These are phyloP conservation scores for Aspergillus diversus DNA, from an alignment of 495 filamentous ascomycete species.

Conservation along the genomic window DNA sequence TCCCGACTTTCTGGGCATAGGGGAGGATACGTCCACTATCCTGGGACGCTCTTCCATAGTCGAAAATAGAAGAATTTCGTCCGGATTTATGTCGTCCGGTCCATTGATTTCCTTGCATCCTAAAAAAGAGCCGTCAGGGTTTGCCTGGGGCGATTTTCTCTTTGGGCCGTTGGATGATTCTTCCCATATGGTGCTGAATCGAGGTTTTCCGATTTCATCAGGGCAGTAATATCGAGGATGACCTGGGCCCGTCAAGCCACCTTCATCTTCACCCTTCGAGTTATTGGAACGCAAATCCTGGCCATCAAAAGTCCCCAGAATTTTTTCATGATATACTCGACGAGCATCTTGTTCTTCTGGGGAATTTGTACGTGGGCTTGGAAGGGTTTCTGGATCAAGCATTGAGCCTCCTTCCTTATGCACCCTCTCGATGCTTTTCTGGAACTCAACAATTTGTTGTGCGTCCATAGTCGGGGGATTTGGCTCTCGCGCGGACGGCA, in stretches of 20 bases:
- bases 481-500: conserved; percentile 50
- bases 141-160: conserved; percentile 27
- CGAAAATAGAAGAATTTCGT: conserved; percentile 47
- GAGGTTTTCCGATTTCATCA: conserved; percentile 47
- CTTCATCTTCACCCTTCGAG: conserved; percentile 18
- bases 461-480: conserved; percentile 47
- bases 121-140: conserved; percentile 51
- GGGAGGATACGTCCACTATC: conserved; percentile 30
- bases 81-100: conserved; percentile 41
- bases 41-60: conserved; percentile 34
- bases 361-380: conserved; percentile 37
- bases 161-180: conserved; percentile 35
- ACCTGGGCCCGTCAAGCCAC: conserved; percentile 6
- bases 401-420: conserved; percentile 33
- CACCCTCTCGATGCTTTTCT: conserved; percentile 42
- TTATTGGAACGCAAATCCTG: conserved; percentile 28
- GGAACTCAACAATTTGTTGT: conserved; percentile 46
- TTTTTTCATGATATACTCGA: conserved; percentile 15
- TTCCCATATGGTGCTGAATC: conserved; percentile 46
- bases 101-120: conserved; percentile 50
- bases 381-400: conserved; percentile 38
- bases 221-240: conserved; percentile 43
- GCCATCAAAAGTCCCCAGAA: conserved; percentile 20
- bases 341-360: conserved; percentile 27
- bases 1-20: conserved; percentile 31